Evolutionary conservation across 768 basidiomycete genomes (phyloP).

Genomic region (Daedaleopsis nitida): DNA sequence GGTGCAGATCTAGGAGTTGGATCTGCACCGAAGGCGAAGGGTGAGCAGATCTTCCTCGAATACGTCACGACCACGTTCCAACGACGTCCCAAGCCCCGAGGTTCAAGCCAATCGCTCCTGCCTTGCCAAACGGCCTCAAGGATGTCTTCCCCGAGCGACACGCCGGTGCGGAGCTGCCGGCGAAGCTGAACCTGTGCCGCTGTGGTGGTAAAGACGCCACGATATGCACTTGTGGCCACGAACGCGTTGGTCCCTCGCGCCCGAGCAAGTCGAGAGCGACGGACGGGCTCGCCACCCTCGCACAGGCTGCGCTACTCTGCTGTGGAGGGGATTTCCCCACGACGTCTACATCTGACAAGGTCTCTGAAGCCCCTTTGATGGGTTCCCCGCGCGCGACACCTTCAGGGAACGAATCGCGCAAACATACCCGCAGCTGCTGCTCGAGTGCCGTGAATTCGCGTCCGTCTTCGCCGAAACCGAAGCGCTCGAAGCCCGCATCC

Average conservation of each 20-base stretch:
- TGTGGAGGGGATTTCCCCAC: slow-evolving; percentile 14
- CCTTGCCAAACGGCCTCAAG: slow-evolving; percentile 73
- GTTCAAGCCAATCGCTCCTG: slow-evolving; percentile 70
- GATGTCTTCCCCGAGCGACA: slow-evolving; percentile 40
- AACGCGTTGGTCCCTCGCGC: slow-evolving; percentile 20
- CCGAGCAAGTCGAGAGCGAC: background rate
- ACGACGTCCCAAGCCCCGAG: slow-evolving; percentile 50
- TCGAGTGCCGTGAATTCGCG: slow-evolving; percentile 8
- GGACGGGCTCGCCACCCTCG: slow-evolving; percentile 37
- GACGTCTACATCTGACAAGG: background rate
- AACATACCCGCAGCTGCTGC: slow-evolving; percentile 15
- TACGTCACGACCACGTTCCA: background rate
- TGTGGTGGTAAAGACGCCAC: slow-evolving; percentile 17
- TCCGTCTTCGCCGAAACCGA: slow-evolving; percentile 10
- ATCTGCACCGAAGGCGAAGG: slow-evolving; percentile 34
- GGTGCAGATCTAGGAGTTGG: background rate
- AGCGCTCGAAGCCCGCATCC: slow-evolving; percentile 11
- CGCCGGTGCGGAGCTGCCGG: background rate
- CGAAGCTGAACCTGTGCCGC: slow-evolving; percentile 8
- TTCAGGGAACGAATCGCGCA: slow-evolving; percentile 5
- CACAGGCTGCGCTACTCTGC: slow-evolving; percentile 36
- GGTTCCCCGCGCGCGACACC: background rate
- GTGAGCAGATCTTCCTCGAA: slow-evolving; percentile 29
- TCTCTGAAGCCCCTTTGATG: background rate
- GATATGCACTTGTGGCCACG: slow-evolving; percentile 18